phyloP scores from a whole-genome alignment of 148 eudicot genomes.

The Rhododendron williamsianum region DNA sequence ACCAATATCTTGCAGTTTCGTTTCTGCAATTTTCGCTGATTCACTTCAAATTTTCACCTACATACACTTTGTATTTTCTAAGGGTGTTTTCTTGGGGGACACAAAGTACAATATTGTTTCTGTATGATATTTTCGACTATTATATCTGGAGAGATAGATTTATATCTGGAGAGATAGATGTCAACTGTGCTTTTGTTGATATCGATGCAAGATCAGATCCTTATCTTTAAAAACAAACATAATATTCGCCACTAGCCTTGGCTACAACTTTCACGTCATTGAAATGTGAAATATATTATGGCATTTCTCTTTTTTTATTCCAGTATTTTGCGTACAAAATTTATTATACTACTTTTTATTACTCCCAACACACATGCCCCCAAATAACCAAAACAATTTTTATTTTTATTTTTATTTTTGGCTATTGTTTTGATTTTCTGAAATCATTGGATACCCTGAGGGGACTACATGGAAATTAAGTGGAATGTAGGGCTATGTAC shows the following conservation, averaged over 20 bases:
- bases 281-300: background rate
- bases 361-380: background rate
- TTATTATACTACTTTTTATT: too few relatives aligned
- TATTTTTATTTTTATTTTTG: too few relatives aligned
- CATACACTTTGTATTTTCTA: too few relatives aligned
- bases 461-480: too few relatives aligned
- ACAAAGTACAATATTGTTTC: too few relatives aligned
- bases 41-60: background rate
- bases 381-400: background rate
- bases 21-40: background rate
- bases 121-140: background rate
- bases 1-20: background rate
- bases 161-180: background rate
- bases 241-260: too few relatives aligned
- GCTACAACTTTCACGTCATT: background rate
- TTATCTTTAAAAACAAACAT: too few relatives aligned
- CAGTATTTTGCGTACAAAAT: too few relatives aligned
- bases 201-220: background rate
- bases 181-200: too few relatives aligned
- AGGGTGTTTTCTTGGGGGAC: background rate
- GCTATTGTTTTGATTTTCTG: too few relatives aligned
- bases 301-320: background rate
- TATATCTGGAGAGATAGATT: background rate
- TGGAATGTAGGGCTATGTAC: background rate
- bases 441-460: too few relatives aligned